Percentiles rank a stretch among this genome's conserved stretches.
phyloP scores from a whole-genome alignment of 2,329 filamentous ascomycete genomes.

The Trichophyton equinum region DNA sequence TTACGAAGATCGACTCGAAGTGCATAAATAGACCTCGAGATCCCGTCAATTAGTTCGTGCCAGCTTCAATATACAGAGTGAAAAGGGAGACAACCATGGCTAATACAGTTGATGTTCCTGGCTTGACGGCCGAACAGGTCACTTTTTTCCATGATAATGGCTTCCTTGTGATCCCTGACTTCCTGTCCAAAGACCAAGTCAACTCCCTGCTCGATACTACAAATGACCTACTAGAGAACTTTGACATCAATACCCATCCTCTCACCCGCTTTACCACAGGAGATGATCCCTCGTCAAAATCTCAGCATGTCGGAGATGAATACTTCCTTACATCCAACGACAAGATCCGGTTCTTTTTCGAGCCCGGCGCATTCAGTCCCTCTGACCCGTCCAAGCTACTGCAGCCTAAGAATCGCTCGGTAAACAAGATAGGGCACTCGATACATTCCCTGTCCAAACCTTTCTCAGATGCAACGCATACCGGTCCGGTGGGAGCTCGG shows the following conservation, averaged over 20 bases:
- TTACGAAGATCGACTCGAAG: no score
- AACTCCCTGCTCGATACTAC: slow-evolving; percentile 61
- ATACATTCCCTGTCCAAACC: slow-evolving; percentile 57
- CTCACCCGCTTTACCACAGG: slow-evolving; percentile 91
- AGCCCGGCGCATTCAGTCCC: slow-evolving; percentile 68
- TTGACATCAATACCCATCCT: slow-evolving; percentile 72
- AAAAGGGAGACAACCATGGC: not conserved
- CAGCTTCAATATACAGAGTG: not conserved
- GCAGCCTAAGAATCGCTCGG: slow-evolving; percentile 69
- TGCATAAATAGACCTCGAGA: no score
- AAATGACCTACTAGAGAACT: slow-evolving; percentile 56
- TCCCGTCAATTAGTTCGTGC: no score
- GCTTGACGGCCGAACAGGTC: slow-evolving; percentile 58
- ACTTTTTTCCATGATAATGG: slow-evolving; percentile 66
- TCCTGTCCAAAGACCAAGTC: slow-evolving; percentile 55
- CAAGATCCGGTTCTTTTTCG: slow-evolving; percentile 94
- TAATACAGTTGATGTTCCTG: not conserved
- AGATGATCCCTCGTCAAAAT: slow-evolving; percentile 29
- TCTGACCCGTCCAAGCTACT: slow-evolving; percentile 48
- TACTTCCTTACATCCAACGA: slow-evolving; percentile 88
- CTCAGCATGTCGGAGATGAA: slow-evolving; percentile 72
- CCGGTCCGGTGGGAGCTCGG: slow-evolving; percentile 25
- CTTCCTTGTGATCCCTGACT: slow-evolving; percentile 75
- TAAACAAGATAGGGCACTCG: slow-evolving; percentile 81
- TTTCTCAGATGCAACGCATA: slow-evolving; percentile 48